phyloP scores from a whole-genome alignment of 169 alveolate species.

The Plasmodium vivax region DNA sequence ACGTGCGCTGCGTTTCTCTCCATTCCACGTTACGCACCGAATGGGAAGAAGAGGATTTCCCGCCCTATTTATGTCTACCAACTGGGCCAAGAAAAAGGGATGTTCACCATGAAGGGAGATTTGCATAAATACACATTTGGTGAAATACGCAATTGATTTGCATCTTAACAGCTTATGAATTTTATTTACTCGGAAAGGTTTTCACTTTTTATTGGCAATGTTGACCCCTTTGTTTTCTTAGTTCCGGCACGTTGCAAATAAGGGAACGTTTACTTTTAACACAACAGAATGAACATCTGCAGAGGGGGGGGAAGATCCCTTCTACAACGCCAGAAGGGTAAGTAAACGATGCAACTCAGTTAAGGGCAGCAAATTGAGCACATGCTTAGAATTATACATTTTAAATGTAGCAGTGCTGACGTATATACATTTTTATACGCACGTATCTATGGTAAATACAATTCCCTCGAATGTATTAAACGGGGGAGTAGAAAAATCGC shows the following conservation, averaged over 20 bases:
- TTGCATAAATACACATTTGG: neutral
- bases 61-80: neutral
- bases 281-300: neutral
- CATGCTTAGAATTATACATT: neutral
- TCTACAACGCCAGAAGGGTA: neutral
- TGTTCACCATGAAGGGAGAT: neutral
- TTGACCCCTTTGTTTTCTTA: neutral
- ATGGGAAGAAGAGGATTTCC: neutral
- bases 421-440: neutral
- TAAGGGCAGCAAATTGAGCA: neutral
- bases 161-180: neutral
- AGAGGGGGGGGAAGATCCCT: neutral
- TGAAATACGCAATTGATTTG: neutral
- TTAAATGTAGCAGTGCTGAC: neutral
- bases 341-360: neutral
- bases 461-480: neutral
- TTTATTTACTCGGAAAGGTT: neutral
- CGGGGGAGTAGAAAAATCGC: neutral
- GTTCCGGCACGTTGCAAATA: neutral
- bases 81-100: neutral
- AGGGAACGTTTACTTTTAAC: neutral
- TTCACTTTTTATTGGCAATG: neutral
- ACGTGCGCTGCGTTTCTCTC: neutral
- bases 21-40: neutral
- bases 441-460: neutral